Evolutionary conservation across 257 asterid genomes (phyloP).

Genomic region (Solanum infundibuliforme): DNA sequence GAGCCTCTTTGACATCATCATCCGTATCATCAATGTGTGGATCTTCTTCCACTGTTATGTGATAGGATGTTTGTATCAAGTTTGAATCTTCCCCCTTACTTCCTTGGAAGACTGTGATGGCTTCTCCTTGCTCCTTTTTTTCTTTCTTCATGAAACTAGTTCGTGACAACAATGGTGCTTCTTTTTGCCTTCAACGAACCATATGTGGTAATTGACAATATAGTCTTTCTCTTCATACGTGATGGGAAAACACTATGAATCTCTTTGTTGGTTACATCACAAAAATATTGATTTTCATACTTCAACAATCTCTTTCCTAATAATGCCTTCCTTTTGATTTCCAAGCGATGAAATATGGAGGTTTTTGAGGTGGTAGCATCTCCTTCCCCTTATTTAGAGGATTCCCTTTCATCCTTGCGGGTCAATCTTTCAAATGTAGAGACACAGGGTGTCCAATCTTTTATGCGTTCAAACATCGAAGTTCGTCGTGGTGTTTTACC

Average conservation of each 20-base stretch:
- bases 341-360: no score
- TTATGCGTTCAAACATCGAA: no score
- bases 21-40: background rate
- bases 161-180: no score
- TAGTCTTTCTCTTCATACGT: background rate
- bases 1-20: background rate
- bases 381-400: background rate
- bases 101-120: background rate
- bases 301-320: no score
- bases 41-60: no score
- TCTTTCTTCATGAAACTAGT: no score
- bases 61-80: background rate
- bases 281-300: no score
- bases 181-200: background rate
- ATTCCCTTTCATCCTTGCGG: background rate
- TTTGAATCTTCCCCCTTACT: background rate
- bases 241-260: background rate
- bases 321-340: no score
- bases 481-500: background rate
- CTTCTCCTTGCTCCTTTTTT: background rate
- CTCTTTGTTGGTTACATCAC: no score
- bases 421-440: no score
- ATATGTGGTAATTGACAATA: no score
- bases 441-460: background rate
- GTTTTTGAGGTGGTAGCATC: background rate